These are phyloP conservation scores for Neurospora sp. DNA, from an alignment of 2,329 filamentous ascomycete genomes.

Conservation along the genomic window DNA sequence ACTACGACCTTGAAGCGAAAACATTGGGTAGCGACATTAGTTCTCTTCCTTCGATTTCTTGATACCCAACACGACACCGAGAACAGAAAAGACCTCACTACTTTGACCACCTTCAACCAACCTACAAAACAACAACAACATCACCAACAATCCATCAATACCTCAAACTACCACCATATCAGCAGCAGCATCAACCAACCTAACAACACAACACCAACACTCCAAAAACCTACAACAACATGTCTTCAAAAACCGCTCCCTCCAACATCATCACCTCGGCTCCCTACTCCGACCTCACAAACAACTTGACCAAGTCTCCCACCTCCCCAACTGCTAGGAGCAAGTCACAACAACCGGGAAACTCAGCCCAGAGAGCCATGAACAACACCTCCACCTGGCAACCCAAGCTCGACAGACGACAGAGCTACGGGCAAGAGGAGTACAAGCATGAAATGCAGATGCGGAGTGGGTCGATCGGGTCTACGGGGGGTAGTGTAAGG, in stretches of 20 bases:
- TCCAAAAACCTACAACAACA: constrained; percentile 2
- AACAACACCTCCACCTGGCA: constrained; percentile 33
- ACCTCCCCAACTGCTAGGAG: neutral
- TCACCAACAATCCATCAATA: neutral
- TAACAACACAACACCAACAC: neutral
- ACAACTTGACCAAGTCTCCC: constrained; percentile 12
- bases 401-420: constrained; percentile 34
- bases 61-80: neutral
- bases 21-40: neutral
- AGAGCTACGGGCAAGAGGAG: constrained; percentile 45
- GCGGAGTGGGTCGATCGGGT: constrained; percentile 38
- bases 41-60: neutral
- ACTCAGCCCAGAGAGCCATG: constrained; percentile 25
- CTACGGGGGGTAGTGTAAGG: constrained; percentile 7
- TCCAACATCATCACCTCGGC: constrained; percentile 5
- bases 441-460: constrained; percentile 42
- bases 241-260: constrained; percentile 1
- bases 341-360: neutral
- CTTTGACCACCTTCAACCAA: neutral
- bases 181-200: neutral
- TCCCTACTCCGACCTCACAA: constrained; percentile 2
- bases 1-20: neutral
- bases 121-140: neutral
- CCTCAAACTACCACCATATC: neutral
- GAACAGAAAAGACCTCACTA: neutral